Evolutionary conservation across 495 filamentous ascomycete species (phyloP).

Genomic region (Oleoguttula mirabilis): DNA sequence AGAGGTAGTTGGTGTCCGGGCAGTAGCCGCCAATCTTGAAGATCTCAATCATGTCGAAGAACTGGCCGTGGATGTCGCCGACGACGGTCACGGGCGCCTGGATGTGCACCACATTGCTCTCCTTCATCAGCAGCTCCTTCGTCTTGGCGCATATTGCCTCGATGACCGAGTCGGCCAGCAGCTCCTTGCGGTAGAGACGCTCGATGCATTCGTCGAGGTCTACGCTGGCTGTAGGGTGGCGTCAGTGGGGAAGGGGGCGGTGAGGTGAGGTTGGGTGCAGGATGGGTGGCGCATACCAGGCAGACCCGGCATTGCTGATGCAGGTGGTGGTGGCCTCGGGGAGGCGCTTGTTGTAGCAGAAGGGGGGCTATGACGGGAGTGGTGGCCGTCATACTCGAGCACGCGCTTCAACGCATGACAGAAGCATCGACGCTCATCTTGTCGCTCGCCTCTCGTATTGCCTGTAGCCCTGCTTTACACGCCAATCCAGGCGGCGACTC

Average conservation of each 20-base stretch:
- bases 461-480: no score
- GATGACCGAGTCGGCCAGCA: constrained; percentile 93
- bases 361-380: no score
- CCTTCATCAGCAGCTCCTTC: constrained; percentile 96
- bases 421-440: no score
- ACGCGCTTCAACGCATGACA: no score
- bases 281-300: constrained; percentile 47
- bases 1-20: constrained; percentile 95
- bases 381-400: no score
- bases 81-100: constrained; percentile 95
- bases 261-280: constrained; percentile 5
- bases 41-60: constrained; percentile 97
- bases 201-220: constrained; percentile 97
- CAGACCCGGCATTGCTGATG: constrained; percentile 77
- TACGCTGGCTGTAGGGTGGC: constrained; percentile 57
- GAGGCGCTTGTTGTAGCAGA: no score
- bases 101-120: constrained; percentile 98
- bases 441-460: no score
- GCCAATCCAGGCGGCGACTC: no score
- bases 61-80: constrained; percentile 96
- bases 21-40: constrained; percentile 96
- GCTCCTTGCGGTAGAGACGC: constrained; percentile 87
- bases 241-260: constrained; percentile 1
- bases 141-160: constrained; percentile 99
- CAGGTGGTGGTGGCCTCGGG: no score